Evolutionary conservation across 495 filamentous ascomycete species (phyloP).

Genomic region (Lepidopterella palustris): DNA sequence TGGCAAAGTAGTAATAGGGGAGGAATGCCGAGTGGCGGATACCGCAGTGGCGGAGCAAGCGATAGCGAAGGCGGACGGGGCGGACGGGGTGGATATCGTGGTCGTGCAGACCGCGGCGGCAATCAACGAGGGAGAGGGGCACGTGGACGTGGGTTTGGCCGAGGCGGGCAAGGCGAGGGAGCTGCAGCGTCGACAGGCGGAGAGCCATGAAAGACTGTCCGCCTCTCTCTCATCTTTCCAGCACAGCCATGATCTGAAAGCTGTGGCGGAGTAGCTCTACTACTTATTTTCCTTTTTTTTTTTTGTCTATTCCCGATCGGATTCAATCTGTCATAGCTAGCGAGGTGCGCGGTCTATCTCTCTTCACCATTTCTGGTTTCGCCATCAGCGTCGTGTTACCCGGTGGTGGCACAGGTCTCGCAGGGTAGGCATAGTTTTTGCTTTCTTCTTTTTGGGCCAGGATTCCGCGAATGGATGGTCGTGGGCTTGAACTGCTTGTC

Average conservation of each 20-base stretch:
- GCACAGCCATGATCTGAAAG: too few species aligned
- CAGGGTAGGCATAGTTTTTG: not conserved
- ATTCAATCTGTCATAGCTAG: slow-evolving; percentile 4
- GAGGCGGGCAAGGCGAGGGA: slow-evolving; percentile 27
- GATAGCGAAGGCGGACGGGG: slow-evolving; percentile 71
- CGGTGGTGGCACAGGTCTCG: not conserved
- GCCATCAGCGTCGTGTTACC: not conserved
- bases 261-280: too few species aligned
- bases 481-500: too few species aligned
- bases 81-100: slow-evolving; percentile 54
- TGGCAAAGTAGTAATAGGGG: slow-evolving; percentile 60
- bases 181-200: slow-evolving; percentile 26
- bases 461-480: too few species aligned
- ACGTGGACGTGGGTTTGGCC: slow-evolving; percentile 24
- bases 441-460: not conserved
- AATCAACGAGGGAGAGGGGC: slow-evolving; percentile 33
- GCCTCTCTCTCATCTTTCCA: too few species aligned
- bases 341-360: not conserved
- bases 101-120: slow-evolving; percentile 39
- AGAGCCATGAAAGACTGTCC: slow-evolving; percentile 20
- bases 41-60: slow-evolving; percentile 51
- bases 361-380: not conserved
- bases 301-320: not conserved
- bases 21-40: slow-evolving; percentile 44
- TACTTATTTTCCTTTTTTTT: not conserved